Base-by-base conservation (phyloP, 2,329 filamentous ascomycete genomes). In the Claviceps sorghi region DNA sequence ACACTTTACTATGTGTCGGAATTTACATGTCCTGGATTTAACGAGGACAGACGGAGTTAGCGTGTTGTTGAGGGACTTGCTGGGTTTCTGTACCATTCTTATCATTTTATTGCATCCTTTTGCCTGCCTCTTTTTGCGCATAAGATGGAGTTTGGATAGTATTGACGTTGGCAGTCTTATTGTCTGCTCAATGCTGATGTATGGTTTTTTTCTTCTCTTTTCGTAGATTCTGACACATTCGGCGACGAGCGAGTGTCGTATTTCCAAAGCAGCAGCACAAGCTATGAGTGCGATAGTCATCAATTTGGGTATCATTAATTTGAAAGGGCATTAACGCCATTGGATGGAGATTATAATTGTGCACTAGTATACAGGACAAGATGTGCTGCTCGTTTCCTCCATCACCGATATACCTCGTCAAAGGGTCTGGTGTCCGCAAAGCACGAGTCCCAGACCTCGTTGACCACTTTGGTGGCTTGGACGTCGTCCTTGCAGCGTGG, bases 361-460 rank as follows among this genome's bases (percentile, higher is more conserved):
- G 21, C 52, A 49, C 32, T 56, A 53, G 34, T 53, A 34, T 53
- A 52, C 42, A 50, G 22, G 21, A 26, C 21, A 36, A 29, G 8
- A 21, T 19, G 6, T 44, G 13, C 29, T 26, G 2, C 17, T 36
- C n/a, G 32, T 36, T 19, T 13, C 15, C 55, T 36, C 53, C 56
- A 58, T 62, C 56, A 91, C 66, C 88, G 83, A 67, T 95, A 98
- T 51, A 98, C 89, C 66, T 97, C 91, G 67, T 97, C 89, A 69
- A 98, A 98, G 2, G 93, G 93, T 62, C 93, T 76, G 4, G 91
- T 97, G 69, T 98, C 93, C 50, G 80, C 74, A 66, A 95, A 98
- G 68, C 93, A 98, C 61, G 89, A 96, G 59, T 95, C 90, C 88
- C 91, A 98, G n/a, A 98, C 93, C 68, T 95, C 84, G 68, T 97